Base-by-base conservation (phyloP, 495 filamentous ascomycete genomes). In the Trichoderma gamsii region DNA sequence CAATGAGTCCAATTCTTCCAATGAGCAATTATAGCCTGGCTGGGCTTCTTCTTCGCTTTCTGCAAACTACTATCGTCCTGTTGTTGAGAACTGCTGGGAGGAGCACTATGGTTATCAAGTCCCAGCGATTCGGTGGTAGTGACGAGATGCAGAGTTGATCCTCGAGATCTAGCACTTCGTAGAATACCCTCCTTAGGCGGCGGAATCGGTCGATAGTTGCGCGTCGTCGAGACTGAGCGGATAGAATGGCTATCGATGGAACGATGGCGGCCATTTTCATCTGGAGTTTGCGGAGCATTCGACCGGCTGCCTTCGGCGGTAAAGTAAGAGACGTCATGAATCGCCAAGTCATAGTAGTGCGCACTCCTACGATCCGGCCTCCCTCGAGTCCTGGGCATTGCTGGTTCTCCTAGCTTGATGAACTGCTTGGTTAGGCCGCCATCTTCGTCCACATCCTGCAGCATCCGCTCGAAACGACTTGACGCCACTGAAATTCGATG, bases 401-500 rank as follows among this genome's bases (percentile, higher is more conserved):
- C 82, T 41, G 84, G 79, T 21, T 82, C 79, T 23, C 70, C 72
- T 6, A 78, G 65, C 44, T 72, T 73, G 23, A 74, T 70, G 64
- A 77, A 77, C 21, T 70, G 67, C 23, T 74, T 71, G n/a, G 77
- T 76, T 52, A 81, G 79, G 44, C 79, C 78, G 0, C 84, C 83
- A 77, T 91, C 87, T 76, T 95, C 92, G 71, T 92, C 88, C 15
- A 92, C 89, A 68, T 92, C 91, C 63, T 83, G 81, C 3, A 93
- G 76, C 72, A 93, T 83, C 38, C 87, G 86, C 72, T 94, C 91
- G 13, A 97, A 77, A 27, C 92, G 87, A 76, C 90, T 92, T 65
- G 92, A 96, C 0, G 92, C 90, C 69, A 89, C 91, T 69, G 92
- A 96, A 41, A 96, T 82, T 41, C 95, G 88, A 67, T 92, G 85